A percentile compares a stretch with the other conserved stretches of the same genome.
These are phyloP conservation scores for Cercospora sesami DNA, from an alignment of 2,329 filamentous ascomycete genomes.

Conservation along the genomic window DNA sequence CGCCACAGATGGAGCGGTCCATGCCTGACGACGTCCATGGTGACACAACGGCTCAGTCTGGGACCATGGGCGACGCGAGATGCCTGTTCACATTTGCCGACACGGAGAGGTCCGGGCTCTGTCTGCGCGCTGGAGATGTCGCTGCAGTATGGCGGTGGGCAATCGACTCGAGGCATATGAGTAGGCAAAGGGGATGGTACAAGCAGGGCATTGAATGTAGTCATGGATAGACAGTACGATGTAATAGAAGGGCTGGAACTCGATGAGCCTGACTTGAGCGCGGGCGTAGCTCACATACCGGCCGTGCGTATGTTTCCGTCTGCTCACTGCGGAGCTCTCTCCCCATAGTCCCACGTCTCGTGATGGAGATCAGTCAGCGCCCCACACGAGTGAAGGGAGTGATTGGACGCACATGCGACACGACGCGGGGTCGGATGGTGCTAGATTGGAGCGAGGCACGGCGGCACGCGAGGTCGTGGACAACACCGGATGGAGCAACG, in stretches of 20 bases:
- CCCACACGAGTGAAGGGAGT: not conserved
- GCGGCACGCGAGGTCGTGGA: slow-evolving; percentile 4
- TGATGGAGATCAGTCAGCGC: not conserved
- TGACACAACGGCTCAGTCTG: not conserved
- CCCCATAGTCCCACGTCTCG: not conserved
- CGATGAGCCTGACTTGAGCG: not conserved
- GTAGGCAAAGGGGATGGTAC: not conserved
- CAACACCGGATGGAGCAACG: slow-evolving; percentile 3
- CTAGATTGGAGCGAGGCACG: slow-evolving; percentile 5
- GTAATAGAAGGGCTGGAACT: not conserved
- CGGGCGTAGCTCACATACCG: not conserved
- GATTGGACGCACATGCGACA: not conserved
- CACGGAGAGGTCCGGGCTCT: not conserved
- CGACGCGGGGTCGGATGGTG: not conserved
- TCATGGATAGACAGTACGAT: not conserved
- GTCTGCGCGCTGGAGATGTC: not conserved
- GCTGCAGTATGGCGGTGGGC: not conserved
- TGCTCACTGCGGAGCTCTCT: not conserved
- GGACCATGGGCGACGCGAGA: not conserved
- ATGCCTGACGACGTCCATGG: not conserved
- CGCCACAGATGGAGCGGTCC: not conserved
- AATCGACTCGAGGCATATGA: not conserved
- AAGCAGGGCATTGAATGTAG: not conserved
- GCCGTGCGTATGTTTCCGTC: not conserved
- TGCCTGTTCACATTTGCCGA: not conserved